Base-by-base conservation (phyloP, 306 rosid species). In the Acmispon strigosus region DNA sequence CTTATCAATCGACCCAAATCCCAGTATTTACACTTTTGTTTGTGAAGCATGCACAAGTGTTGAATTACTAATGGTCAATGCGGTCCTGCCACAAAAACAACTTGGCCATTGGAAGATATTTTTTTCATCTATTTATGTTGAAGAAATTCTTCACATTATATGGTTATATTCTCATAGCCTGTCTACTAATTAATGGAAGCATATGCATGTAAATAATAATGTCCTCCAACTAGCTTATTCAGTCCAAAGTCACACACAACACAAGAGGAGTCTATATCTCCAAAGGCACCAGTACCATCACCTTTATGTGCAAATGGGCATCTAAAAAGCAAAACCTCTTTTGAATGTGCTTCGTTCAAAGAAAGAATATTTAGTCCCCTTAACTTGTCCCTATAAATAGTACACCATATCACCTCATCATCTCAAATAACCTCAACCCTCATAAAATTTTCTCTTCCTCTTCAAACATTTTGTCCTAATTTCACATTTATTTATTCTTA, bases 321-420 rank as follows among this genome's bases (percentile, higher is more conserved):
- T 90, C 96, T 69, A 71, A 83, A 84, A 89, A 87, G 88, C 79
- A 73, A 69, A 65, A 44, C 17, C 51, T 50, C 86, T 82, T 85
- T 90, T 73, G 76, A 79, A 78, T 73, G 86, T 80, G 77, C 86
- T 86, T 71, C 71, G 68, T 76, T 78, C 77, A 82, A 81, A 80
- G 79, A 81, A 72, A 64, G 10, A 39, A 39, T n/a, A n/a, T n/a
- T 8, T 56, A 69, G 37, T 41, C 81, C 55, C 81, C 55, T 56
- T 54, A 6, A 9, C 64, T 62, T 78, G 80, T 67, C 84, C 78
- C 90, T 91, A 95, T 95, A 95, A 95, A 95, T 95, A 95, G 80
- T 74, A 84, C 71, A 68, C 57, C 75, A 67, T 58, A 76, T 82
- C 69, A 55, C 14, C 92, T 79, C 83, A 69, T 79, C 83, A 69